phyloP scores from a whole-genome alignment of 2,329 filamentous ascomycete genomes.

The Fusarium caatingaense region DNA sequence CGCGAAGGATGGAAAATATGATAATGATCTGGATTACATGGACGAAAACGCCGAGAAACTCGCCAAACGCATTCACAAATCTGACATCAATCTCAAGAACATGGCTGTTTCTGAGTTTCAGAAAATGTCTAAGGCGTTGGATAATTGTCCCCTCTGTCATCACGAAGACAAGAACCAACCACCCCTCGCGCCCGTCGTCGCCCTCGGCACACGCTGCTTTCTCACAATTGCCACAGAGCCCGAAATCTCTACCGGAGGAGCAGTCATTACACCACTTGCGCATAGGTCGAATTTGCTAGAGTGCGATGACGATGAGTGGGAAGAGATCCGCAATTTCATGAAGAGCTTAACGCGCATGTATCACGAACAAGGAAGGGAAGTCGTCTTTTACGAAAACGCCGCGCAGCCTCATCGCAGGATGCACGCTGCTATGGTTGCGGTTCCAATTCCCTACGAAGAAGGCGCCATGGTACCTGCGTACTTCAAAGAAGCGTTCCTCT shows the following conservation, averaged over 20 bases:
- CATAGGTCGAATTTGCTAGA: constrained; percentile 93
- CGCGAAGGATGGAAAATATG: constrained; percentile 90
- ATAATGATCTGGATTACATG: constrained; percentile 94
- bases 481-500: constrained; percentile 93
- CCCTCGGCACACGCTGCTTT: constrained; percentile 86
- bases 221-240: constrained; percentile 91
- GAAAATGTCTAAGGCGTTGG: constrained; percentile 86
- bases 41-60: constrained; percentile 95
- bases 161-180: constrained; percentile 82
- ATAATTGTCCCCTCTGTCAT: constrained; percentile 89
- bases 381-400: constrained; percentile 98
- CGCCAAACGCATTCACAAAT: constrained; percentile 87
- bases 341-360: constrained; percentile 95
- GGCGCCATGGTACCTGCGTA: constrained; percentile 93
- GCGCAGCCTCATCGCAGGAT: constrained; percentile 80
- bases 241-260: constrained; percentile 83
- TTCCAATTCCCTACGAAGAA: constrained; percentile 91
- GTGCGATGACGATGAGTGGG: constrained; percentile 99
- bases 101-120: constrained; percentile 89
- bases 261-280: constrained; percentile 88
- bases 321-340: constrained; percentile 99
- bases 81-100: constrained; percentile 87
- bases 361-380: constrained; percentile 89
- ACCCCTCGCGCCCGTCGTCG: constrained; percentile 86
- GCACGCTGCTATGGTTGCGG: constrained; percentile 86